Conservation (phyloP, 2,329 filamentous ascomycete species). For the Plenodomus lindquistii region DNA sequence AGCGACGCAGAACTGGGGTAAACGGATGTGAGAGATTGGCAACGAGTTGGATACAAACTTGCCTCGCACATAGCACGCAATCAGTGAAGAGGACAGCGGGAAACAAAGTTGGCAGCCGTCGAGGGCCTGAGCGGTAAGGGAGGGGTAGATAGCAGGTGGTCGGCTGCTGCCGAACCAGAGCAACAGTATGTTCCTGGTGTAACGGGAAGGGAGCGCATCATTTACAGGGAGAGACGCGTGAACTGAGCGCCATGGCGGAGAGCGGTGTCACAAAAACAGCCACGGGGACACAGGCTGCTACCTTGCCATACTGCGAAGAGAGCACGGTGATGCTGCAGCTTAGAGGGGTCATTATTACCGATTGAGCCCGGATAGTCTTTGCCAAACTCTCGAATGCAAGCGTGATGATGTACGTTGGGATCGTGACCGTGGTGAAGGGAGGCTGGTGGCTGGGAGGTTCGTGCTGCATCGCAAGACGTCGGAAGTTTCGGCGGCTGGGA, state of each 20-base stretch:
- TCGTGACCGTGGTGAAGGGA: constrained; percentile 5
- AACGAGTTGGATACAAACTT: constrained; percentile 23
- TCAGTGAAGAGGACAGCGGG: constrained; percentile 22
- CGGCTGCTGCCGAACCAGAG: constrained; percentile 34
- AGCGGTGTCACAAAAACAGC: constrained; percentile 34
- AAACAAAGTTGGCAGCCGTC: constrained; percentile 31
- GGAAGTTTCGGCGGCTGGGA: constrained; percentile 13
- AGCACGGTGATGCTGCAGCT: constrained; percentile 24
- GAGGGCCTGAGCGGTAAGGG: constrained; percentile 33
- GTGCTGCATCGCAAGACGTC: constrained; percentile 24
- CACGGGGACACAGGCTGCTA: constrained; percentile 40
- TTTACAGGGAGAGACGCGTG: constrained; percentile 28
- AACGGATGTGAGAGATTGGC: constrained; percentile 25
- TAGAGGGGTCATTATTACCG: constrained; percentile 12
- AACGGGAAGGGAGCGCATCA: constrained; percentile 29
- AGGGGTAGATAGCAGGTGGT: constrained; percentile 28
- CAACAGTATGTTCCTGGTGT: constrained; percentile 29
- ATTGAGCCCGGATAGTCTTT: constrained; percentile 6
- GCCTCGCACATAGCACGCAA: constrained; percentile 24
- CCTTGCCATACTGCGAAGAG: constrained; percentile 30
- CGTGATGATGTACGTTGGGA: constrained; percentile 7
- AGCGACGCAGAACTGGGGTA: constrained; percentile 25
- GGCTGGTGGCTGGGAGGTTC: constrained; percentile 11
- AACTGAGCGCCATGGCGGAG: constrained; percentile 27
- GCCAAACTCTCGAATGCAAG: constrained; percentile 9